Evolutionary conservation across 2,329 filamentous ascomycete genomes (phyloP), one percentile per base, ranked within the genome.

Genomic region (Aspergillus sp.): DNA sequence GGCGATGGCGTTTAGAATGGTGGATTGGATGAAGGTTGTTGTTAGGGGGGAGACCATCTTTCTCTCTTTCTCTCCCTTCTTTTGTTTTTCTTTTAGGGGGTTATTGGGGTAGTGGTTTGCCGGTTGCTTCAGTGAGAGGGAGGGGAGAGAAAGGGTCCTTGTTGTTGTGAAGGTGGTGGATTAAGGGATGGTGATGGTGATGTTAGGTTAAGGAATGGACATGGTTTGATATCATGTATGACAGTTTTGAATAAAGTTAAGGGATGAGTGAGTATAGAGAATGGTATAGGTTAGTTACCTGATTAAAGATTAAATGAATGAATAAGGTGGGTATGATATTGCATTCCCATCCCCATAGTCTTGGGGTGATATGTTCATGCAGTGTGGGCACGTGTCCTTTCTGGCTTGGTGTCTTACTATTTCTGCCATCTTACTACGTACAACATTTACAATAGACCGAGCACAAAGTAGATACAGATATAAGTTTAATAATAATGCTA

Each of bases 11-110:
- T 77, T 77, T 3, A 78, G 67, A 39, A 74, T 58, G 32, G 74
- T 74, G 50, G 75, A 72, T 63, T 78, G 75, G 55, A 76, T 69
- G 32, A 76, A 67, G 25, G 75, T 76, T 60, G 69, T 68, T 47
- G 69, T 70, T 51, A 77, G 55, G 5, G 74, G 65, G 52, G 73
- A 76, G 47, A 28, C 23, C 25, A 25, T 49, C 23, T 30, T 15
- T n/a, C n/a, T n/a, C 12, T 10, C 23, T 7, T 7, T 25, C 25
- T 23, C 9, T 15, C 28, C 5, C 28, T 15, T 17, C 30, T 36
- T 48, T 38, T 25, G 2, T 15, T 36, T 17, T 49, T 6, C 4
- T 30, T 13, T 43, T 13, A 23, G 15, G n/a, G 19, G 15, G 41
- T 21, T 5, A 23, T 30, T 53, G 17, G 17, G 19, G 30, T 5